Base-by-base conservation (phyloP, 1,284 basidiomycete genomes). In the Grifola frondosa region DNA sequence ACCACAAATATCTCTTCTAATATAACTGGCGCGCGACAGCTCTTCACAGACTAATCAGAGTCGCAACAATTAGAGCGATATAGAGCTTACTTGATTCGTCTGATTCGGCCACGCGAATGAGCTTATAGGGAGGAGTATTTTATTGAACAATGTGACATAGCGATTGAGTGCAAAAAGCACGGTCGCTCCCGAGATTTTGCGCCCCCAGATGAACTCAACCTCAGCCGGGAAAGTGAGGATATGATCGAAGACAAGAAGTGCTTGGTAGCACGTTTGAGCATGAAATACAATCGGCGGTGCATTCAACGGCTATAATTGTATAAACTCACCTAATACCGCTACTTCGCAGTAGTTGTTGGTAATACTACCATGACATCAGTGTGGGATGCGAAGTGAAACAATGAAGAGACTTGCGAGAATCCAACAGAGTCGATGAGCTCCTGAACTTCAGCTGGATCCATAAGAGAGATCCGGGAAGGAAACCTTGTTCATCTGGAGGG, bases 121-220 rank as follows among this genome's bases (percentile, higher is more conserved):
- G 21, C 51, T 50, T 13, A 57, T 38, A 19, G 49, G 37, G 9
- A 52, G 42, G 11, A 46, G 25, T 5, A 53, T 37, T 15, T 52
- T 48, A 41, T 46, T 39, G 15, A 49, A 23, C 16, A 58, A 20
- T 5, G 48, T 52, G 31, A 43, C 49, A 23, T 54, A 60, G 24
- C 49, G 50, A 42, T 56, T 57, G 10, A 54, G 33, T 15, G 47
- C 31, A 41, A 55, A 58, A 24, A 57, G 26, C 1, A 52, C 46
- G 6, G 54, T 50, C 8, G 52, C 52, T 6, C 49, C 48, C 20
- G 49, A 51, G 40, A 53, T 49, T 26, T 40, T 50, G 22, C 48
- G 50, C 13, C 32, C 26, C 58, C 50, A 58, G 16, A 52, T 42
- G 30, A 49, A 49, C 11, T 40, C 37, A 6, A 57, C 28, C 26